Evolutionary conservation across 1,139 yeast genomes (phyloP), one percentile per base, ranked within the genome.

Genomic region (Scheffersomyces insectosa): DNA sequence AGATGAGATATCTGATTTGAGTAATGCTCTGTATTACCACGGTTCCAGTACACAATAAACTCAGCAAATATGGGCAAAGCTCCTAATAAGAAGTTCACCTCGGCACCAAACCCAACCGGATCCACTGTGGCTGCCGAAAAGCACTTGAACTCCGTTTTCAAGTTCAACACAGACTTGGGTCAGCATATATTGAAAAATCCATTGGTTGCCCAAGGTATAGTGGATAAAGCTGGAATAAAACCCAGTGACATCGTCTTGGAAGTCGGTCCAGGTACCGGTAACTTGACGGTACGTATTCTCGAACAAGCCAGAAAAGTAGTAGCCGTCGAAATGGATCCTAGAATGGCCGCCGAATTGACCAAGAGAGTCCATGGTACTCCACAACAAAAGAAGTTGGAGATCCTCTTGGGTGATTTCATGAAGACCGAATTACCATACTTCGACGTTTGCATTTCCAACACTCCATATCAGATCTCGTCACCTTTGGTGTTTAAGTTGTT

Each of bases 231-330:
- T 2, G 87, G 82, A 36, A 85, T 93, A 48, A 86, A 83, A 56
- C 98, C 98, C 2, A 85, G 96, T 36, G 99, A 93, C 60, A 81
- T 82, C 6, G 98, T 93, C 3, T 74, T 93, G 38, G 99, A 93
- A 72, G 97, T 93, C 42, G 99, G 99, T 59, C 99, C 99, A 1
- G 99, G 99, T 80, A 93, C 99, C 0, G 99, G 99, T 70, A 93
- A 93, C 62, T 76, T 93, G 67, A 95, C 99, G 0, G 96, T 93
- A 32, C 77, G 95, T 49, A 95, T 93, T 39, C 68, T 93, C 42
- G 98, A 93, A 56, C 87, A 90, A 62, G 98, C 98, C 1, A 77
- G 89, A 42, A 88, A 85, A 56, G 97, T 93, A 12, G 80, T 88
- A 42, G 99, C 99, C 0, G 95, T 88, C 42, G 99, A 93, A 71